Evolutionary conservation across 345 rosid genomes (phyloP), one percentile per base, ranked within the genome.

Genomic region (Pelargonium nanum): DNA sequence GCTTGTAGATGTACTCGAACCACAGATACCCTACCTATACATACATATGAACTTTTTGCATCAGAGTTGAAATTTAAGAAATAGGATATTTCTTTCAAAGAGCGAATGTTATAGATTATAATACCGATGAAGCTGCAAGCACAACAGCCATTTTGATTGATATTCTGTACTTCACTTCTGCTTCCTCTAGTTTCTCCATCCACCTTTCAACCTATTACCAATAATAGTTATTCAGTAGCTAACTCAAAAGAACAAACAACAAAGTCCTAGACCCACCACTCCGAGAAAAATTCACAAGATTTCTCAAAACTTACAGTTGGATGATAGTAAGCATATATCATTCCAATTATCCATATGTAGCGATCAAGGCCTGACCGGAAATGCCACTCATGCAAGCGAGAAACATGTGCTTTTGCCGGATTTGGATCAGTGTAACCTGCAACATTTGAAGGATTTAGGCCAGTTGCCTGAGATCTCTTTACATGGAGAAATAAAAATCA

Each of bases 321-420:
- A 80, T 93, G 97, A 76, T 83, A 93, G 78, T 89, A 93, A 44
- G 99, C 99, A 79, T 89, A 93, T 62, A 89, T 74, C 99, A 93
- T 93, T 68, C 99, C 99, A 61, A 93, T 73, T 62, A 93, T 93
- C 99, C 99, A 93, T 69, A 93, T 89, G 72, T 93, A 93, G 45
- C 99, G 96, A 70, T 93, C 99, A 78, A 93, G 99, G 56, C 99
- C 99, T 0, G 99, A 93, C 56, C 99, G 97, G 67, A 93, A 93
- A 78, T 93, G 97, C 99, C 99, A 93, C 81, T 93, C 99, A 45
- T 85, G 97, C 85, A 93, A 79, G 60, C 65, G 77, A 24, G 94
- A 77, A 19, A 76, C 61, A 56, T 80, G 75, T 57, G 94, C 83
- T 64, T 89, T 93, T 55, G 96, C 88, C 5, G 97, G 99, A 69